Evolutionary conservation across 2,329 filamentous ascomycete genomes (phyloP), one percentile per base, ranked within the genome.

Genomic region (Pseudogymnoascus sp.): DNA sequence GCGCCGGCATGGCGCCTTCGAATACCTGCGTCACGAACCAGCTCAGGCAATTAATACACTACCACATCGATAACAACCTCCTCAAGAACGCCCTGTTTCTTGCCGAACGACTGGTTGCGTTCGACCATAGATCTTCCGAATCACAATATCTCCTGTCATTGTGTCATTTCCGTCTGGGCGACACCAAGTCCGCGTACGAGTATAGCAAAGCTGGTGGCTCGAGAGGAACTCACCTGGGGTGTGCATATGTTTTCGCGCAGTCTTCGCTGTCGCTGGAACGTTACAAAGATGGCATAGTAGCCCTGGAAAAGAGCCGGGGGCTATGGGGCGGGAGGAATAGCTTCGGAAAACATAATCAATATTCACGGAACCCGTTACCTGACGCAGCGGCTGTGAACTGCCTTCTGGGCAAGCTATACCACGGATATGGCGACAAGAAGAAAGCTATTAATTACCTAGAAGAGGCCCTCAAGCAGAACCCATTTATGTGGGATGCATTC

Each of bases 401-500:
- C 69, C 77, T 99, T 37, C 79, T 96, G 30, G 94, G 91, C 25
- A 96, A 95, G 74, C 78, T 99, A 28, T 93, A 91, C 76, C 85
- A 88, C 57, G 90, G 84, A 2, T 87, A 94, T 68, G 83, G 95
- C 67, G 84, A 96, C 67, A 82, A 90, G 68, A 89, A 89, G 69
- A 91, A 90, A 73, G 92, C 94, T 6, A 85, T 93, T 14, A 83
- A 89, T 66, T 91, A 85, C 72, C 97, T 94, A 71, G 91, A 96
- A 66, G 91, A 95, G 63, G 85, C 92, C 5, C 77, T 99, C 68
- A 95, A 92, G 74, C 74, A 86, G 60, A 99, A 97, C 70, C 92
- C 94, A 1, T 93, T 97, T 74, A 94, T 96, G 83, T 99, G 94
- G 94, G 94, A 99, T 78, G 92, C 93, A 0, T 97, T 97, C 69